Percentiles rank a stretch among this genome's conserved stretches.
phyloP scores from a whole-genome alignment of 805 yeast genomes.

The Schizosaccharomyces lindneri region DNA sequence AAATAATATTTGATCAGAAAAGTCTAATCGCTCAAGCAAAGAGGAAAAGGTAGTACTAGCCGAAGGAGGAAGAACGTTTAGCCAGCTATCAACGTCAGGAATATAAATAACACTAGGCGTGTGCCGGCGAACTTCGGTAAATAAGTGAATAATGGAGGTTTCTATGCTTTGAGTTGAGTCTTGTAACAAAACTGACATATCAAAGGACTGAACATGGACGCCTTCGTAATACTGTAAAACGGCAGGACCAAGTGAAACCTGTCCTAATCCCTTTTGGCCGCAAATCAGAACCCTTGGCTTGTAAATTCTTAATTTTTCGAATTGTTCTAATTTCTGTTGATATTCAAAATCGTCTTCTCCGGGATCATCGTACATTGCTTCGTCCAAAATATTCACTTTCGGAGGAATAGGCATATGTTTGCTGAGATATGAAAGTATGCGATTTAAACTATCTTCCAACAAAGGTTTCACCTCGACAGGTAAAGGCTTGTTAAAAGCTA shows the following conservation, averaged over 20 bases:
- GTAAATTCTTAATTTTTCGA: constrained; percentile 17
- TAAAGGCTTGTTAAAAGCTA: constrained; percentile 48
- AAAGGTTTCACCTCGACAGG: constrained; percentile 51
- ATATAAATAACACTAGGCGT: constrained; percentile 67
- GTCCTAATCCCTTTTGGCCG: constrained; percentile 66
- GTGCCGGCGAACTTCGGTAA: constrained; percentile 70
- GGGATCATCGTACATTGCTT: constrained; percentile 36
- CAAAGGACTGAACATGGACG: constrained; percentile 66
- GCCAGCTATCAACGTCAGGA: constrained; percentile 65
- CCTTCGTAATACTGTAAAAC: constrained; percentile 66
- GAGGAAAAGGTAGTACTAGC: constrained; percentile 51
- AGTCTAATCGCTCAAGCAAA: constrained; percentile 37
- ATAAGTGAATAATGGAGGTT: constrained; percentile 55
- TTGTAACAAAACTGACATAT: constrained; percentile 47
- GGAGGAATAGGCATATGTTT: constrained; percentile 34
- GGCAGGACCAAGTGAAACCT: constrained; percentile 62
- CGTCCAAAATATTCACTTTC: constrained; percentile 35
- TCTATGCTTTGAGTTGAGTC: constrained; percentile 61
- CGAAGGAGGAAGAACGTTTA: constrained; percentile 35
- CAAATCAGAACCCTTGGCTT: constrained; percentile 56
- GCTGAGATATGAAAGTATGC: constrained; percentile 25
- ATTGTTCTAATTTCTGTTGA: constrained; percentile 30
- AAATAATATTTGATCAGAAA: constrained; percentile 49
- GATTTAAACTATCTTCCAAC: constrained; percentile 25
- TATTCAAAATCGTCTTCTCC: constrained; percentile 34